These are phyloP conservation scores for Trametes meyenii DNA, from an alignment of 768 basidiomycete species.

Conservation along the genomic window DNA sequence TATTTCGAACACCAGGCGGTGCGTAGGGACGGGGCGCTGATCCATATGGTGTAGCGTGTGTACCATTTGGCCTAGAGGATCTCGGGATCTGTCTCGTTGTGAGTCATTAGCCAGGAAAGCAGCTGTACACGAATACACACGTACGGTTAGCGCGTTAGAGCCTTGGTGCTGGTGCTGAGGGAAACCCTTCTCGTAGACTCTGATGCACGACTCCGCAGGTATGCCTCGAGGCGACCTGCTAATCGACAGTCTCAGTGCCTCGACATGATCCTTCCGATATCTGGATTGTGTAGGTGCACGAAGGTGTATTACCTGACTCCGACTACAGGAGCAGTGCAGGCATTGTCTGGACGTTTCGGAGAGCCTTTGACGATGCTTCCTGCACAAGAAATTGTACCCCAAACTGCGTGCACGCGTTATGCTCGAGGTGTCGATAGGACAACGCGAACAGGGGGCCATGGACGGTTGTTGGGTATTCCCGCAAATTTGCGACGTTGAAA, in stretches of 20 bases:
- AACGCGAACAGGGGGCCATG: too few relatives aligned
- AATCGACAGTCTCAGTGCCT: conserved; percentile 1
- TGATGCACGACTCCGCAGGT: not conserved
- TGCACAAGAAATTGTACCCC: too few relatives aligned
- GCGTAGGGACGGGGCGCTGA: not conserved
- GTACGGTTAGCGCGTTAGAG: conserved; percentile 1
- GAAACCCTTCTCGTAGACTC: not conserved
- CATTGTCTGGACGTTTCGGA: too few relatives aligned
- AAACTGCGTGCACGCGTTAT: too few relatives aligned
- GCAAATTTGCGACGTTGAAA: too few relatives aligned
- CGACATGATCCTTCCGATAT: conserved; percentile 9
- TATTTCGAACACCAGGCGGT: conserved; percentile 1
- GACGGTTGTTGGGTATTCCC: too few relatives aligned
- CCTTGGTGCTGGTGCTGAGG: not conserved
- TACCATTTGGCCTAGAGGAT: not conserved
- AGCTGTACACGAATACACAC: not conserved
- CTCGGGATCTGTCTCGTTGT: not conserved
- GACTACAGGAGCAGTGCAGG: too few relatives aligned
- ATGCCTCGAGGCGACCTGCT: conserved; percentile 10
- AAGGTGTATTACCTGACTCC: not conserved
- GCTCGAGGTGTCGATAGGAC: too few relatives aligned
- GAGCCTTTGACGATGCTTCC: too few relatives aligned
- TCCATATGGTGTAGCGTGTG: conserved; percentile 8
- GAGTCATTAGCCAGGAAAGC: not conserved
- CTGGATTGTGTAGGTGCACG: not conserved